Evolutionary conservation across 257 asterid species (phyloP).

Genomic region (Nyctanthes arbortristis): DNA sequence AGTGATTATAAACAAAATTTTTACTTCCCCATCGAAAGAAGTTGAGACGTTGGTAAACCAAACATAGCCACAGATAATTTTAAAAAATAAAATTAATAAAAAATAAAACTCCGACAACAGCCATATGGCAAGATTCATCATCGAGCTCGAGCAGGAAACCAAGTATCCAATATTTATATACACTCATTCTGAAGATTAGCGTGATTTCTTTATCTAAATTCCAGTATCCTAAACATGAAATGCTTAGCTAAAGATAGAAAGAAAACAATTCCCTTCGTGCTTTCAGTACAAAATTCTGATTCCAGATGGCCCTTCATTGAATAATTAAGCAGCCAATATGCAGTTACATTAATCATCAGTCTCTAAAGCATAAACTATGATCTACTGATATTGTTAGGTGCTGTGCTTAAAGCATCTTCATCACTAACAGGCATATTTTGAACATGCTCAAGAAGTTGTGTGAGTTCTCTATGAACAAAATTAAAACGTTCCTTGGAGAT

Average conservation of each 20-base stretch:
- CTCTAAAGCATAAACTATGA: conserved; percentile 30
- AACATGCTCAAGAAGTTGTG: conserved; percentile 51
- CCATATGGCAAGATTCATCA: no score
- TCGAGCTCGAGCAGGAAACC: no score
- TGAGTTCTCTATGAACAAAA: conserved; percentile 55
- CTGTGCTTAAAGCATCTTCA: conserved; percentile 33
- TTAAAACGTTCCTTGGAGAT: conserved; percentile 47
- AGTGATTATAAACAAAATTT: no score
- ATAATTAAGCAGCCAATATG: conserved; percentile 14
- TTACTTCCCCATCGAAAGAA: no score
- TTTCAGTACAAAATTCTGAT: conserved; percentile 1
- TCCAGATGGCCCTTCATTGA: conserved; percentile 8
- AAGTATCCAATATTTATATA: background rate
- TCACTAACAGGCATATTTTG: conserved; percentile 50
- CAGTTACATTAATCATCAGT: conserved; percentile 20
- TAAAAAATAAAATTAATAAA: no score
- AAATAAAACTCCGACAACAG: no score
- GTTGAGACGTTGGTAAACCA: no score
- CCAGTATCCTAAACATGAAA: conserved; percentile 5
- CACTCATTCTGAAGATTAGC: conserved; percentile 7
- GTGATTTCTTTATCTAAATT: conserved; percentile 6
- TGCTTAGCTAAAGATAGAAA: conserved; percentile 1
- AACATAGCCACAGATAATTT: no score
- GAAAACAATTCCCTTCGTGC: conserved; percentile 12
- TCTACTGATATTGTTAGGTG: conserved; percentile 32